These are phyloP conservation scores for Erythrobasidium yunnanense DNA, from an alignment of 768 basidiomycete genomes.

Conservation along the genomic window DNA sequence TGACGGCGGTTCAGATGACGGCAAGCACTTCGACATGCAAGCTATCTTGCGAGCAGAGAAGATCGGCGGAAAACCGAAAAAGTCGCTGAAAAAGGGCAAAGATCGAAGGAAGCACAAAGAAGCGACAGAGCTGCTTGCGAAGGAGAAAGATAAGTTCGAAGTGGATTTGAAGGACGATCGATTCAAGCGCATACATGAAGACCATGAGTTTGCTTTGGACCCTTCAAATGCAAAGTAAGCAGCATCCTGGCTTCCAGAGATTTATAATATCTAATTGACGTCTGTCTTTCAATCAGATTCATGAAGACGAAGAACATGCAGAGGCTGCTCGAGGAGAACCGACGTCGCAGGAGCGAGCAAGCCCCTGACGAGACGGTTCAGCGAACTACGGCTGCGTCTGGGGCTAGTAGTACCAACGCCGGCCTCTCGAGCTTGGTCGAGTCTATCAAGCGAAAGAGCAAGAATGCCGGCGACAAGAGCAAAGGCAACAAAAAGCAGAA, in stretches of 20 bases:
- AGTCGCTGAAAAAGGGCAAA: conserved; percentile 41
- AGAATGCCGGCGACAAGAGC: not conserved
- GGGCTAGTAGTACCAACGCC: conserved; percentile 27
- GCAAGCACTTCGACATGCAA: conserved; percentile 75
- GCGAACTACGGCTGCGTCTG: not conserved
- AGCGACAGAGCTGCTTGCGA: conserved; percentile 43
- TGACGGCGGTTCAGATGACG: conserved; percentile 34
- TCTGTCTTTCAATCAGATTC: conserved; percentile 51
- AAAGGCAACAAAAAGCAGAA: not conserved
- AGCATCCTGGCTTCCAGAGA: not conserved
- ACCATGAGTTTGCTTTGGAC: conserved; percentile 87
- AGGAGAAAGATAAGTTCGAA: conserved; percentile 63
- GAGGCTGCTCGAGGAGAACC: conserved; percentile 70
- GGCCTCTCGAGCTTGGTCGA: conserved; percentile 61
- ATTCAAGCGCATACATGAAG: conserved; percentile 76
- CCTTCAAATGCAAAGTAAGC: conserved; percentile 87
- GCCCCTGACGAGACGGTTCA: conserved; percentile 5
- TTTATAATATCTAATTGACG: not conserved
- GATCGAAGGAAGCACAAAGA: conserved; percentile 42
- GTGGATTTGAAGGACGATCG: conserved; percentile 78
- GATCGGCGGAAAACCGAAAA: conserved; percentile 40
- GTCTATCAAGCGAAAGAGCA: conserved; percentile 72
- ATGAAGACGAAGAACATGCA: conserved; percentile 87
- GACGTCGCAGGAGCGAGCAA: conserved; percentile 48
- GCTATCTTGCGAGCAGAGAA: conserved; percentile 80